Evolutionary conservation across 441 rosid species (phyloP), one percentile per base, ranked within the genome.

Genomic region (Capsella rubella): DNA sequence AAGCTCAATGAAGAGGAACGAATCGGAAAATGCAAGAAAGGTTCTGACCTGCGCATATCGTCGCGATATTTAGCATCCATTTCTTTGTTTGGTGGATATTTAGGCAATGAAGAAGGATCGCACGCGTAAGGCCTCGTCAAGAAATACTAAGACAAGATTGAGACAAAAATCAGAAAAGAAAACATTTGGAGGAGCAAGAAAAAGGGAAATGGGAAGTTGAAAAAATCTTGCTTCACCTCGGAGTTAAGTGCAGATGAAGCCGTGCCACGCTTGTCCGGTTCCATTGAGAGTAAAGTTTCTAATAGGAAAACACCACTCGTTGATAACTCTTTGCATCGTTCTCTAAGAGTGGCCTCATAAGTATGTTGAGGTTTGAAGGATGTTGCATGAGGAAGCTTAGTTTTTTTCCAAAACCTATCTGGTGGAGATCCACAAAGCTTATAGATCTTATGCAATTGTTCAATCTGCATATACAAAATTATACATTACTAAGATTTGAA

Each of bases 401-500:
- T 75, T 67, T 57, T 86, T 69, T 82, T 89, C 97, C 98, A 94
- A 52, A 78, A 94, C 37, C 86, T 87, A 37, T 91, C 99, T 2
- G 87, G 67, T 37, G 99, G 98, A 42, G 97, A 89, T 37, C 99
- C 99, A 62, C 97, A 91, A n/a, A 91, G 91, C 78, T 82, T 89
- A 80, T 91, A 91, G 55, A 91, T 89, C 78, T 94, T 94, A 81
- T 94, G 99, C 56, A 94, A 63, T 75, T 94, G 99, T 71, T 94
- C 99, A 35, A 94, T 93, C 98, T 93, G 78, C 29, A 61, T 73
- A 52, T 64, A 8, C 15, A 29, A 52, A 47, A 61, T 0, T 16
- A 11, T 62, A 35, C 7, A 45, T 4, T 1, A 1, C 25, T 21
- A 21, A 21, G 25, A 21, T 21, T 21, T 21, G 25, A 21, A 21